phyloP scores from a whole-genome alignment of 176 grass and related monocot species.

The Alopecurus myosuroides region DNA sequence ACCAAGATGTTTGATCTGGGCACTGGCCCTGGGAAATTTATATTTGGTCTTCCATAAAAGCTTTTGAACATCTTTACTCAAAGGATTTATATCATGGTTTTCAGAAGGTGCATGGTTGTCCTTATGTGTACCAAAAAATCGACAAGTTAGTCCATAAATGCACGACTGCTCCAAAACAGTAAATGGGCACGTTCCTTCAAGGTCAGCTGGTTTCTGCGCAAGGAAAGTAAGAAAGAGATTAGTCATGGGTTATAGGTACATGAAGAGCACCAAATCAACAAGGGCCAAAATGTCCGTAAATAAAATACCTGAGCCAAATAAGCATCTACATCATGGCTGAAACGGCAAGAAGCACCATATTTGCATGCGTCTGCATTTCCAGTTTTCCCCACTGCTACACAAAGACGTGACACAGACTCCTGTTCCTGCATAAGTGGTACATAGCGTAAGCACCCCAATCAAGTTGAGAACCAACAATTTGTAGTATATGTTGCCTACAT shows the following conservation, averaged over 20 bases:
- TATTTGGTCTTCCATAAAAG: constrained; percentile 90
- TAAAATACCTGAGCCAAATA: constrained; percentile 71
- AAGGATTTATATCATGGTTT: constrained; percentile 58
- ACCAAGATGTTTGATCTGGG: constrained; percentile 87
- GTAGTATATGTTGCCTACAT: background rate
- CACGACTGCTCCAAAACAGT: constrained; percentile 39
- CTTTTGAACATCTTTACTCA: constrained; percentile 85
- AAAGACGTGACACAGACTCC: constrained; percentile 65
- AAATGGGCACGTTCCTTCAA: constrained; percentile 88
- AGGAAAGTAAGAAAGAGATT: background rate
- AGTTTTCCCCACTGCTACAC: constrained; percentile 67
- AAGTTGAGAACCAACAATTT: constrained; percentile 12
- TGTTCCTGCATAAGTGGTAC: constrained; percentile 42
- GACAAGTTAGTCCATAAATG: constrained; percentile 80
- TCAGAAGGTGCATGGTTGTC: constrained; percentile 34
- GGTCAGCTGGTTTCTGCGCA: constrained; percentile 78
- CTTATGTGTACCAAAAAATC: constrained; percentile 67
- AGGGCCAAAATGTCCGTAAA: background rate
- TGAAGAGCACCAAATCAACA: background rate
- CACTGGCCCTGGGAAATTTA: constrained; percentile 77
- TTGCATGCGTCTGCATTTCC: constrained; percentile 67
- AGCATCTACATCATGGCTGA: constrained; percentile 81
- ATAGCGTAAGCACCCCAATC: constrained; percentile 2
- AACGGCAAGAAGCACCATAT: constrained; percentile 68
- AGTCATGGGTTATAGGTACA: constrained; percentile 10